phyloP scores from a whole-genome alignment of 495 filamentous ascomycete genomes.

The Usnea hakonensis region DNA sequence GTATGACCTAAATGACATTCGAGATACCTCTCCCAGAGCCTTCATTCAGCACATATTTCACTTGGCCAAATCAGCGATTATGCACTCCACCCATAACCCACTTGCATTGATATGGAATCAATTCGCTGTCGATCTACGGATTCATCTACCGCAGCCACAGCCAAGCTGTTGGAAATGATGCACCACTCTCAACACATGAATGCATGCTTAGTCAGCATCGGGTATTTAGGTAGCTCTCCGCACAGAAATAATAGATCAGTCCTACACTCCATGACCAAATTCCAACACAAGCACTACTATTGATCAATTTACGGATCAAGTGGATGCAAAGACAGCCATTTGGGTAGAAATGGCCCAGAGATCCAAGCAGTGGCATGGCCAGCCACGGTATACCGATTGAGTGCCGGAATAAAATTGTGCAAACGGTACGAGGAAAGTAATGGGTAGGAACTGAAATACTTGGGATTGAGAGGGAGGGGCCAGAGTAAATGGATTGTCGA shows the following conservation, averaged over 20 bases:
- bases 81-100: not conserved
- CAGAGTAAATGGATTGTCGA: too few relatives aligned
- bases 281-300: not conserved
- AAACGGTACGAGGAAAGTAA: too few relatives aligned
- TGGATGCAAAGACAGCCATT: not conserved
- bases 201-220: too few relatives aligned
- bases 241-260: too few relatives aligned
- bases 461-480: too few relatives aligned
- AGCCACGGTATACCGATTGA: too few relatives aligned
- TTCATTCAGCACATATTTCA: not conserved
- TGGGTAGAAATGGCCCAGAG: not conserved
- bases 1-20: not conserved
- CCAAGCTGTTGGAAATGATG: too few relatives aligned
- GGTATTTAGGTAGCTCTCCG: too few relatives aligned
- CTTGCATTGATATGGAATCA: slow-evolving; percentile 1
- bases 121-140: not conserved
- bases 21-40: not conserved
- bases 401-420: too few relatives aligned
- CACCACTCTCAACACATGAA: too few relatives aligned
- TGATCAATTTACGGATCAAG: not conserved
- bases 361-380: not conserved
- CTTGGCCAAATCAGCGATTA: not conserved
- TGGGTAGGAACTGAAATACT: not conserved
- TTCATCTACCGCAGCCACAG: not conserved
- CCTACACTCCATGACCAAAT: too few relatives aligned